These are phyloP conservation scores for Chlorella sp. DNA, from an alignment of 139 green algal genomes.

Conservation along the genomic window DNA sequence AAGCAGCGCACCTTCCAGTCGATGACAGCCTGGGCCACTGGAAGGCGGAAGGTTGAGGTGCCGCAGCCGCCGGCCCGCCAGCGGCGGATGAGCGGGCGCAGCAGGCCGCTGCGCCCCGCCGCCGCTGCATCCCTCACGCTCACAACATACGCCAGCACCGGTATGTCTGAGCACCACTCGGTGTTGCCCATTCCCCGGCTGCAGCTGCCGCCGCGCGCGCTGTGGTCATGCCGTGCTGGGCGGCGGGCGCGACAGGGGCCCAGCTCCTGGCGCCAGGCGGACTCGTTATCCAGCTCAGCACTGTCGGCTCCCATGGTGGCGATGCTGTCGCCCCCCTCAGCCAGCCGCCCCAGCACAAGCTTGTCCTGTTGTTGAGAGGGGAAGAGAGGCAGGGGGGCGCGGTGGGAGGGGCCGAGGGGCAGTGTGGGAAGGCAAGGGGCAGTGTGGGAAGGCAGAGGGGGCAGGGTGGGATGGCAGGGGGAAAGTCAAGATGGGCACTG, in stretches of 20 bases:
- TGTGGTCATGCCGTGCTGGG: background rate
- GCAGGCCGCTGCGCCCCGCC: conserved; percentile 54
- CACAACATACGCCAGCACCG: conserved; percentile 59
- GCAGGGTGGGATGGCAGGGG: too few relatives aligned
- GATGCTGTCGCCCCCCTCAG: background rate
- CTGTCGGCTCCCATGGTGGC: conserved; percentile 8
- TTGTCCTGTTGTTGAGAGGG: background rate
- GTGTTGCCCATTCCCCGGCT: background rate
- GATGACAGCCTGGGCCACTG: conserved; percentile 33
- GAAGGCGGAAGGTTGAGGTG: conserved; percentile 36
- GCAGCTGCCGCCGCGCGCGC: too few relatives aligned
- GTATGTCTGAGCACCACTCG: conserved; percentile 16
- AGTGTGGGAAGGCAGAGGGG: too few relatives aligned
- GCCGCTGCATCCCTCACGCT: conserved; percentile 55
- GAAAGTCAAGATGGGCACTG: too few relatives aligned
- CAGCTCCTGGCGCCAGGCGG: conserved; percentile 16
- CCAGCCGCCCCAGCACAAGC: conserved; percentile 4
- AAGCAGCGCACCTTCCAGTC: conserved; percentile 13
- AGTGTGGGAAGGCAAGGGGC: too few relatives aligned
- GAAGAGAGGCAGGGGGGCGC: too few relatives aligned
- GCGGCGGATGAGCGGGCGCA: conserved; percentile 60
- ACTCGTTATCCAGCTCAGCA: conserved; percentile 11
- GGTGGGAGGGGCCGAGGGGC: too few relatives aligned
- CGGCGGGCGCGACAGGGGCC: background rate
- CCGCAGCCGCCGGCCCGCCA: conserved; percentile 48